Evolutionary conservation across 495 filamentous ascomycete species (phyloP), one percentile per base, ranked within the genome.

Genomic region (Neurospora sp.): DNA sequence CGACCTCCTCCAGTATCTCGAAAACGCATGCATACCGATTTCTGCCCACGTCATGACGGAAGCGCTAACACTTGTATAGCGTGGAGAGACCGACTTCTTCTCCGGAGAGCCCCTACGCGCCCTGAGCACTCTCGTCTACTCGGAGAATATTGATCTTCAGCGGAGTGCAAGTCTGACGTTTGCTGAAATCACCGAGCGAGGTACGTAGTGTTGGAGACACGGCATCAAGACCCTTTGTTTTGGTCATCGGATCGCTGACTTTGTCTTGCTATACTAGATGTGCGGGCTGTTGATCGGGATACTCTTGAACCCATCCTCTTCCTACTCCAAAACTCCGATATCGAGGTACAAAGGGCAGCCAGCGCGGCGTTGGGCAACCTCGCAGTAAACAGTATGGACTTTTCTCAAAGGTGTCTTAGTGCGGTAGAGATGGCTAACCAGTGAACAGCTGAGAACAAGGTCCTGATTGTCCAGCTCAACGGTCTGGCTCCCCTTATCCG

Each of bases 121-220:
- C 45, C 84, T 99, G 61, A 97, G 92, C 84, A 98, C 94, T 5
- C 87, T 99, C 3, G 96, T 99, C 40, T 98, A 97, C 80, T 98
- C 96, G 53, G 94, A 98, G 78, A 99, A 99, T 85, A 93, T 99
- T 79, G 96, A 99, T 77, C 88, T 99, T 68, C 96, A 99, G 82
- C 89, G 96, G 73, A 98, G 96, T 82, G 96, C 96, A 16, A 97
- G 94, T 82, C 88, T 99, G 82, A 99, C 96, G 2, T 99, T 99
- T 85, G 96, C 96, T 38, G 96, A 99, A 81, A 98, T 99, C 79
- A 99, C 96, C 16, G 96, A 99, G 81, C 85, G 94, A 92, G 96
- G 96, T 98, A 85, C 78, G 89, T 85, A 31, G 16, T 18, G 2
- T 18, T 61, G 68, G 40, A 27, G 41, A 35, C 18, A 41, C 12